Evolutionary conservation across 768 basidiomycete genomes (phyloP).

Genomic region (Rhodotorula babjevae): DNA sequence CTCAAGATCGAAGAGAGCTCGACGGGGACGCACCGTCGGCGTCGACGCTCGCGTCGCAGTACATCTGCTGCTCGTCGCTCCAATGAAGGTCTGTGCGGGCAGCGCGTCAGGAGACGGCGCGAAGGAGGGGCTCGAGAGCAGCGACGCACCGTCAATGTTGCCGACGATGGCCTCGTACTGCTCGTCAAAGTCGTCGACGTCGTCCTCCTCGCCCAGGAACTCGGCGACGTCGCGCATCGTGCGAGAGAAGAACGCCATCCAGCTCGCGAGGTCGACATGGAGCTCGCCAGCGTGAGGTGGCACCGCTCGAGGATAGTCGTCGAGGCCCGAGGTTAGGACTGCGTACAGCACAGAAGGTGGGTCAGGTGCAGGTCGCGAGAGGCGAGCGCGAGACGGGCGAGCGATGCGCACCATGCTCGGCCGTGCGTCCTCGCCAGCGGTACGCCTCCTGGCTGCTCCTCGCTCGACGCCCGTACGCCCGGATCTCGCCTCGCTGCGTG

Average conservation of each 20-base stretch:
- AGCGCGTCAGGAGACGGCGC: slow-evolving; percentile 5
- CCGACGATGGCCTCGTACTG: slow-evolving; percentile 73
- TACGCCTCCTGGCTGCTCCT: slow-evolving; percentile 89
- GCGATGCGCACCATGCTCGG: slow-evolving; percentile 53
- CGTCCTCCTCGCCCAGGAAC: slow-evolving; percentile 80
- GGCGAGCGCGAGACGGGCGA: background rate
- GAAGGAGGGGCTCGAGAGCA: background rate
- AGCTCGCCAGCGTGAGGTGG: slow-evolving; percentile 84
- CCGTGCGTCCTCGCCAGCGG: slow-evolving; percentile 86
- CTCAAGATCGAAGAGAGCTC: background rate
- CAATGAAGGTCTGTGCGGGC: slow-evolving; percentile 72
- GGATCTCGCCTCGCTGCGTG: slow-evolving; percentile 89
- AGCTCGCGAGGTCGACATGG: slow-evolving; percentile 86
- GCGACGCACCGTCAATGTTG: slow-evolving; percentile 62
- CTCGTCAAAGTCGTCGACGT: slow-evolving; percentile 66
- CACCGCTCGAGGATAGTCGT: slow-evolving; percentile 83
- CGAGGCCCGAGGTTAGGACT: slow-evolving; percentile 89
- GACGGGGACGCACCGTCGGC: slow-evolving; percentile 61
- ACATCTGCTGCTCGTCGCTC: slow-evolving; percentile 83
- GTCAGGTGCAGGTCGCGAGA: background rate
- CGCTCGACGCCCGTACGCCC: slow-evolving; percentile 69
- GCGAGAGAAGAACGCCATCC: slow-evolving; percentile 92
- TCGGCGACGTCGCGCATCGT: slow-evolving; percentile 88
- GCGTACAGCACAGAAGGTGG: no score
- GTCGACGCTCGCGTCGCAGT: slow-evolving; percentile 81